Conservation (phyloP, 345 rosid genomes). For the Populus nigra region DNA sequence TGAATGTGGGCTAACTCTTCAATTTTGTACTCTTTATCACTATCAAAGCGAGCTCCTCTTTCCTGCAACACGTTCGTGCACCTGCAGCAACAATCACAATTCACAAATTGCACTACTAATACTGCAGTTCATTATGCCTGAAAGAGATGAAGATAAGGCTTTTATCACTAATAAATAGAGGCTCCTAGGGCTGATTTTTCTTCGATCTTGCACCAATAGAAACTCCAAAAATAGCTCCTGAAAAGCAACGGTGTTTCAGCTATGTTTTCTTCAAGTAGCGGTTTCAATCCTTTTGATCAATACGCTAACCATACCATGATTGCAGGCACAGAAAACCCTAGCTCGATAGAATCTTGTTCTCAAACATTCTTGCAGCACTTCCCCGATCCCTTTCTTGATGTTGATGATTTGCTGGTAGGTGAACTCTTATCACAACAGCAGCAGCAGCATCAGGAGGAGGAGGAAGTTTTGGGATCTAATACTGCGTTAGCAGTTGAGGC, state of each 20-base stretch:
- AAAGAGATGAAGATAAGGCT: background rate
- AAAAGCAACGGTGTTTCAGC: background rate
- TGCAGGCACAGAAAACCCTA: constrained; percentile 20
- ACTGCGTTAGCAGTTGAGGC: background rate
- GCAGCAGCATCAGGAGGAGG: constrained; percentile 6
- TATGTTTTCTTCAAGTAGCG: constrained; percentile 23
- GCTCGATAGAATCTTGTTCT: constrained; percentile 4
- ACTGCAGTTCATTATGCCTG: background rate
- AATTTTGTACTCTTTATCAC: constrained; percentile 14
- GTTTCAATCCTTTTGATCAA: constrained; percentile 12
- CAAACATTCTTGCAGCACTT: constrained; percentile 29
- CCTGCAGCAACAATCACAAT: background rate
- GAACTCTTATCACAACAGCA: constrained; percentile 12
- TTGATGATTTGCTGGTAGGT: constrained; percentile 19
- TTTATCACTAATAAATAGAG: constrained; percentile 5
- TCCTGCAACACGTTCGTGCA: background rate
- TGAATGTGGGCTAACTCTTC: background rate
- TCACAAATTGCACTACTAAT: background rate
- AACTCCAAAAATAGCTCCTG: background rate
- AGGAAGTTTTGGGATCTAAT: constrained; percentile 17
- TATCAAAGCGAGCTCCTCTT: constrained; percentile 8
- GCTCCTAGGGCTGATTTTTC: background rate
- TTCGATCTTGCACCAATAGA: background rate
- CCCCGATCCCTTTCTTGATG: constrained; percentile 20
- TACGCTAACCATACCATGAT: constrained; percentile 13